phyloP scores from a whole-genome alignment of 345 rosid species.

The Aquilaria yunnanensis region DNA sequence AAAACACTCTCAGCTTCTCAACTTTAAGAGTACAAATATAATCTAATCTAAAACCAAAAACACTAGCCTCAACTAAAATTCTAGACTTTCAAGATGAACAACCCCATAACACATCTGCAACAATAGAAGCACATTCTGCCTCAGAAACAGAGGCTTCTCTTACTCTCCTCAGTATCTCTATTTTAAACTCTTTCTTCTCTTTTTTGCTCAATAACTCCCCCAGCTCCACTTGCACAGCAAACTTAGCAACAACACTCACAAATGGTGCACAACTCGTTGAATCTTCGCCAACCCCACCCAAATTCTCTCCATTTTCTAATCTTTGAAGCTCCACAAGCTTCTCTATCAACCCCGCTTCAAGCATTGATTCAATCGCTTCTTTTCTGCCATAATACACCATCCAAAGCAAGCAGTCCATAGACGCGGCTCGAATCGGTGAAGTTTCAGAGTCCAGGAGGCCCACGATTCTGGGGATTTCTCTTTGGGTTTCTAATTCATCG shows the following conservation, averaged over 20 bases:
- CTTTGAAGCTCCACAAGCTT: conserved; percentile 43
- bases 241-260: conserved; percentile 28
- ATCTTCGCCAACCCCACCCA: background rate
- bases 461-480: conserved; percentile 33
- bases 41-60: too few species aligned
- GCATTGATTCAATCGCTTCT: conserved; percentile 43
- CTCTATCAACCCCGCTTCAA: conserved; percentile 32
- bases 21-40: too few species aligned
- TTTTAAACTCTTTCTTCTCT: conserved; percentile 36
- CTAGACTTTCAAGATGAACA: conserved; percentile 28
- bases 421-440: conserved; percentile 13
- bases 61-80: background rate
- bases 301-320: conserved; percentile 13
- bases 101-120: conserved; percentile 55
- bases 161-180: conserved; percentile 36
- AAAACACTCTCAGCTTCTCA: background rate
- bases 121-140: conserved; percentile 35
- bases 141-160: conserved; percentile 37
- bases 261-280: conserved; percentile 15
- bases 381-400: conserved; percentile 42
- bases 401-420: conserved; percentile 35
- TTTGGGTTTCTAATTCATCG: conserved; percentile 41
- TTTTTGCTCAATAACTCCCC: conserved; percentile 38
- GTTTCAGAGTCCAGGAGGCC: conserved; percentile 25
- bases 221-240: conserved; percentile 48